Conservation (phyloP, 306 rosid species). For the Glycine tomentella region DNA sequence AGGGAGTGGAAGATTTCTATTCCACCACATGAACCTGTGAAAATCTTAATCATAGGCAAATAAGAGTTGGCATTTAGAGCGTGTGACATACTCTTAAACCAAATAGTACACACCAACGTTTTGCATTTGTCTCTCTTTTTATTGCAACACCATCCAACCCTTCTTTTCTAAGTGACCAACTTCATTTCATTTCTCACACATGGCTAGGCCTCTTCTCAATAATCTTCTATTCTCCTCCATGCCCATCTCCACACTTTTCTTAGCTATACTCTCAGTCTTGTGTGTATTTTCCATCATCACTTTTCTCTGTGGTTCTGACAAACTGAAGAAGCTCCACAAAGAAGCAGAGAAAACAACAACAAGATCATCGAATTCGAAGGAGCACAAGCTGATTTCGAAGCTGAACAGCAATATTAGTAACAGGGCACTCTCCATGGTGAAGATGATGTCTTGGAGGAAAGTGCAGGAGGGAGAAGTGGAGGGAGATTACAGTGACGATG, state of each 20-base stretch:
- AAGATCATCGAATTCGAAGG: slow-evolving; percentile 28
- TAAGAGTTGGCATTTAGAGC: neutral
- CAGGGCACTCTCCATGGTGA: slow-evolving; percentile 61
- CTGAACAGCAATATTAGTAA: slow-evolving; percentile 49
- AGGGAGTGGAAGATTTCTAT: neutral
- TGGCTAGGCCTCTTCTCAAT: slow-evolving; percentile 52
- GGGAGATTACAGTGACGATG: slow-evolving; percentile 13
- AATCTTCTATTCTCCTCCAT: slow-evolving; percentile 38
- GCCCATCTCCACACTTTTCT: slow-evolving; percentile 34
- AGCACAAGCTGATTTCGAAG: slow-evolving; percentile 48
- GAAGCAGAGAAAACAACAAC: neutral
- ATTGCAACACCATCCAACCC: neutral
- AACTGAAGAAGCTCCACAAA: slow-evolving; percentile 42
- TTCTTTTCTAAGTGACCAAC: neutral
- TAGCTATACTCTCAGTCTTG: slow-evolving; percentile 6
- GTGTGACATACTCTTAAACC: neutral
- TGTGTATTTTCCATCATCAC: slow-evolving; percentile 46
- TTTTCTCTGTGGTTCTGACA: slow-evolving; percentile 54
- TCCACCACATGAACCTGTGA: neutral
- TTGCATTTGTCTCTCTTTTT: slow-evolving; percentile 9
- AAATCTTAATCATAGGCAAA: neutral
- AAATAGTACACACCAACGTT: neutral
- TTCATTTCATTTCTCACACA: slow-evolving; percentile 14
- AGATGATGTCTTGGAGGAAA: slow-evolving; percentile 67
- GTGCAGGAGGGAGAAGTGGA: slow-evolving; percentile 43